Base-by-base conservation (phyloP, 1,139 yeast genomes). In the Schwanniomyces etchellsii region DNA sequence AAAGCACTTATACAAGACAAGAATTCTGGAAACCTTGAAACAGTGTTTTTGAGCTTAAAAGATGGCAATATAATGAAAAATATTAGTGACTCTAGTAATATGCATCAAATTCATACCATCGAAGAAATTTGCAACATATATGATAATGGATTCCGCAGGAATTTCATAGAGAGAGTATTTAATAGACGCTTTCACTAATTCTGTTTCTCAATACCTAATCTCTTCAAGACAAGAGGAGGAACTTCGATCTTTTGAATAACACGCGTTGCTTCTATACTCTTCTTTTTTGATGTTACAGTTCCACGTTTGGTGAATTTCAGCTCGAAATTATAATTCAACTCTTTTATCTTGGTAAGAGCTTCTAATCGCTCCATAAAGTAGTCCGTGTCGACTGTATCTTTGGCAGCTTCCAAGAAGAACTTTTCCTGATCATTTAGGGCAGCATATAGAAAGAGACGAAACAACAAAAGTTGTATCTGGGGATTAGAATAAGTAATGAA, bases 41-140 rank as follows among this genome's bases (percentile, higher is more conserved):
- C 31, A 11, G 61, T 55, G 3, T 62, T 47, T 34, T 50, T 62
- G 15, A 52, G 58, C 35, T 46, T 62, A 27, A 49, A 45, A 14
- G 49, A 53, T 35, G 60, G 54, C 26, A 30, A 35, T 5, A 39
- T 57, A 2, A 28, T 51, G 18, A 47, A 50, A 18, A 34, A 45
- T 2, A 27, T 37, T 2, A 41, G 43, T n/a, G n/a, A n/a, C n/a
- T 45, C 43, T 16, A 26, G 36, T 4, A 43, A 34, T 4, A 32
- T 73, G 26, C 38, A 27, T 7, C 45, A 47, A 27, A 57, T 79
- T 1, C 33, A 37, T 5, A 55, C 61, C 10, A 64, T 75, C 38
- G 61, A 57, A 27, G 79, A 76, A 14, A 45, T 85, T 33, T 60
- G 53, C 24, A 85, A 85, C 44, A 60, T 80, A 5, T 84, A 85